These are phyloP conservation scores for Sequoiadendron giganteum DNA, from an alignment of 75 land plant genomes.

Conservation along the genomic window DNA sequence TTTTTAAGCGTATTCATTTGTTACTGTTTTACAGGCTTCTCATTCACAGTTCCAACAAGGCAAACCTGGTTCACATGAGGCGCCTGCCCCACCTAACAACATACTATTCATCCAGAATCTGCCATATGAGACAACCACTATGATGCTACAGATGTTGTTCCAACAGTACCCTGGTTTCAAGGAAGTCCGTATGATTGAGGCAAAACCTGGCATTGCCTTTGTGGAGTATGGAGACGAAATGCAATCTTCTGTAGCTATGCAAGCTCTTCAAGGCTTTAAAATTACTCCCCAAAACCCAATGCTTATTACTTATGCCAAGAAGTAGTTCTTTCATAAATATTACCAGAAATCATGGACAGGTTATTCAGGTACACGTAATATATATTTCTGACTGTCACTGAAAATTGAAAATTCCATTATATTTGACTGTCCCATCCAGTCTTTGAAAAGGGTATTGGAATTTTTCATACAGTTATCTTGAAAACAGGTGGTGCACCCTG, in stretches of 20 bases:
- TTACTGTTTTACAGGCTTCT: conserved; percentile 21
- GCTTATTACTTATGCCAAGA: conserved; percentile 90
- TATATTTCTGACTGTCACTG: background rate
- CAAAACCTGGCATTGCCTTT: conserved; percentile 99
- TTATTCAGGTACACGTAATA: background rate
- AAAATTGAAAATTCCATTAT: background rate
- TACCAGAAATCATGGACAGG: background rate
- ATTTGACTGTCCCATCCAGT: background rate
- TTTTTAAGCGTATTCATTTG: background rate
- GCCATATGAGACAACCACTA: conserved; percentile 77
- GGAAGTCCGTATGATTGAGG: conserved; percentile 96
- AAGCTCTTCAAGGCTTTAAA: conserved; percentile 87
- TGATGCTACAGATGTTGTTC: conserved; percentile 80
- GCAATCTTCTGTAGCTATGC: conserved; percentile 82
- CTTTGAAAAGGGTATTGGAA: background rate
- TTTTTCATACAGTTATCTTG: background rate
- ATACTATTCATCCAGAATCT: conserved; percentile 89
- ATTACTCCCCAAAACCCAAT: conserved; percentile 85
- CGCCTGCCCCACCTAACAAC: conserved; percentile 76
- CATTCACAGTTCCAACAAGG: conserved; percentile 49
- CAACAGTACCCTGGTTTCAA: conserved; percentile 94
- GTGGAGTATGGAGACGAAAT: conserved; percentile 91
- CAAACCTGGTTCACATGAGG: conserved; percentile 59
- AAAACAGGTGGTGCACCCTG: background rate
- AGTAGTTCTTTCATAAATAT: conserved; percentile 24